These are phyloP conservation scores for Alternaria burnsii DNA, from an alignment of 2,329 filamentous ascomycete genomes.

Conservation along the genomic window DNA sequence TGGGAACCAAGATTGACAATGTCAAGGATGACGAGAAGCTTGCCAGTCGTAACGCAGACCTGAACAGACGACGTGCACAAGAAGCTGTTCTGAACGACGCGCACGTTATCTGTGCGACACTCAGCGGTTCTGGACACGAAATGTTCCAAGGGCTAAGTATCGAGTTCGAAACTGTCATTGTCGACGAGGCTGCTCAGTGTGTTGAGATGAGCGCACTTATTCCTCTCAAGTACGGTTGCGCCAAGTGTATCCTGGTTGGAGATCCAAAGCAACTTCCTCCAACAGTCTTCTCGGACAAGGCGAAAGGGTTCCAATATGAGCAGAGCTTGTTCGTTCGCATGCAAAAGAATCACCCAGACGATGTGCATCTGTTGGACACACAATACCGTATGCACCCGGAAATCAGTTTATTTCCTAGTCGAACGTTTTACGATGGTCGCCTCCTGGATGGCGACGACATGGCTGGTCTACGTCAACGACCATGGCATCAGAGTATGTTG, in stretches of 20 bases:
- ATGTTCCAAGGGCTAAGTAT: slow-evolving; percentile 95
- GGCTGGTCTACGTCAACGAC: slow-evolving; percentile 75
- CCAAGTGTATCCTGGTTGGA: slow-evolving; percentile 95
- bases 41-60: slow-evolving; percentile 82
- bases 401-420: slow-evolving; percentile 89
- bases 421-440: slow-evolving; percentile 88
- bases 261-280: slow-evolving; percentile 97
- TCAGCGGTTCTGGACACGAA: slow-evolving; percentile 95
- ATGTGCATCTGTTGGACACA: slow-evolving; percentile 93
- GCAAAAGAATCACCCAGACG: slow-evolving; percentile 88
- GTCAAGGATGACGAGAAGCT: slow-evolving; percentile 87
- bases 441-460: slow-evolving; percentile 87
- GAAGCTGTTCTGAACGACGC: slow-evolving; percentile 90
- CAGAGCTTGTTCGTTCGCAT: slow-evolving; percentile 98
- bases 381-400: slow-evolving; percentile 99
- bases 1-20: slow-evolving; percentile 85
- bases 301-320: slow-evolving; percentile 91
- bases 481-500: slow-evolving; percentile 84
- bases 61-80: slow-evolving; percentile 83
- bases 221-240: slow-evolving; percentile 94
- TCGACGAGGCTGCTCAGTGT: slow-evolving; percentile 97
- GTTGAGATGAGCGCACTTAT: slow-evolving; percentile 97
- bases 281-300: slow-evolving; percentile 93
- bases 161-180: slow-evolving; percentile 98
- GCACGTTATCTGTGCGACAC: slow-evolving; percentile 91